Evolutionary conservation across 225 moss, liverwort and hornwort species (phyloP).

Genomic region (Pseudoscleropodium purum): DNA sequence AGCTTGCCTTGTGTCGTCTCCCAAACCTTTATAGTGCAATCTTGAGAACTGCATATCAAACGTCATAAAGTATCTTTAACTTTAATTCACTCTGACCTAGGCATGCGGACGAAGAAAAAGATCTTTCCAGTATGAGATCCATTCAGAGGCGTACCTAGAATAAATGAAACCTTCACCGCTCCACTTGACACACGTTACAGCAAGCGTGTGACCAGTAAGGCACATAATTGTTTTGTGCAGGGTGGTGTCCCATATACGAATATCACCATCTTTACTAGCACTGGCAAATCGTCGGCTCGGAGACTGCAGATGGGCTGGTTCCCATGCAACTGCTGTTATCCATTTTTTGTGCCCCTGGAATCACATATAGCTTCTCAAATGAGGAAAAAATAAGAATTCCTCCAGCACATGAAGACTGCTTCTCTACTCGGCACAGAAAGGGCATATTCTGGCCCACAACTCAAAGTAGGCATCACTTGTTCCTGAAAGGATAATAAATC

Average conservation of each 20-base stretch:
- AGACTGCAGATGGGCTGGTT: slow-evolving; percentile 76
- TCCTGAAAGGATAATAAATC: not conserved
- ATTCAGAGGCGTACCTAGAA: slow-evolving; percentile 41
- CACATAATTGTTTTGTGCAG: slow-evolving; percentile 64
- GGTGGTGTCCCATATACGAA: slow-evolving; percentile 82
- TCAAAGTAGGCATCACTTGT: not conserved
- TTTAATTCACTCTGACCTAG: not conserved
- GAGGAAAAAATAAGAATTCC: not conserved
- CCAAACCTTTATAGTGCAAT: slow-evolving; percentile 97
- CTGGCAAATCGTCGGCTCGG: slow-evolving; percentile 94
- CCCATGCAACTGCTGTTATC: slow-evolving; percentile 95
- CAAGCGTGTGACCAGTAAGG: slow-evolving; percentile 84
- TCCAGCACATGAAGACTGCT: not conserved
- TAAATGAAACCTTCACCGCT: slow-evolving; percentile 89
- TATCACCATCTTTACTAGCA: slow-evolving; percentile 92
- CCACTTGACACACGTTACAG: slow-evolving; percentile 98
- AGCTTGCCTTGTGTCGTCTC: slow-evolving; percentile 92
- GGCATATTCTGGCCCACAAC: not conserved
- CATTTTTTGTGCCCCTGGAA: slow-evolving; percentile 88
- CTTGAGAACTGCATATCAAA: slow-evolving; percentile 66
- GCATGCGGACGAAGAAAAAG: not conserved
- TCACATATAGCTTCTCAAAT: not conserved
- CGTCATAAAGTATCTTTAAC: not conserved
- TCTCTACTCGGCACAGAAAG: not conserved
- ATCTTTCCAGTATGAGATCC: not conserved